Percentiles rank a stretch among this genome's conserved stretches.
Conservation (phyloP, 352 stramenopile genomes). For the Aphanomyces invadans region DNA sequence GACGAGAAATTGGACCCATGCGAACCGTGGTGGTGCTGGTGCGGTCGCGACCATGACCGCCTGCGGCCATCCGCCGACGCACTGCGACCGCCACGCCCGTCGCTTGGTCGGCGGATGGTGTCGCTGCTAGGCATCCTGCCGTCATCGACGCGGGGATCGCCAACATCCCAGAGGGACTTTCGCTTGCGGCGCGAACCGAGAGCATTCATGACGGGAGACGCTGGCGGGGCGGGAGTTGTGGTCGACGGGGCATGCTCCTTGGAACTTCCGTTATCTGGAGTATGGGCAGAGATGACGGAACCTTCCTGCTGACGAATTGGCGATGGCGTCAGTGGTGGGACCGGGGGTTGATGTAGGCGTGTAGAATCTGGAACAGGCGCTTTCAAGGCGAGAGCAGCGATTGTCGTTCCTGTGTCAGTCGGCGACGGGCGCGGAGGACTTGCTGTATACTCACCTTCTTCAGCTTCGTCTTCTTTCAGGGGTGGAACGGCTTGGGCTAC, state of each 20-base stretch:
- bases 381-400: not conserved
- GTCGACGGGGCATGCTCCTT: not conserved
- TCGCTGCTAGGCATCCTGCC: not conserved
- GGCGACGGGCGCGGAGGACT: no score
- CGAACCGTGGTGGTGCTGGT: not conserved
- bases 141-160: conserved; percentile 48
- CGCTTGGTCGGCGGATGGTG: not conserved
- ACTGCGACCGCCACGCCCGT: not conserved
- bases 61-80: not conserved
- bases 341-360: no score
- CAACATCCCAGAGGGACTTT: conserved; percentile 79
- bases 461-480: not conserved
- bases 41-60: not conserved
- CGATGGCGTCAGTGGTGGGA: no score
- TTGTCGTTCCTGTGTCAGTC: not conserved
- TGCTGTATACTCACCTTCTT: not conserved
- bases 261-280: no score
- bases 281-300: no score
- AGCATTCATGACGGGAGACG: conserved; percentile 10
- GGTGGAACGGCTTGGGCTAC: not conserved
- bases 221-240: no score
- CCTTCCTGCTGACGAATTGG: no score
- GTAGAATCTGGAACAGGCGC: no score
- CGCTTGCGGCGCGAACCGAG: conserved; percentile 38
- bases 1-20: no score